phyloP scores from a whole-genome alignment of 441 rosid genomes.

The Manihot esculenta region DNA sequence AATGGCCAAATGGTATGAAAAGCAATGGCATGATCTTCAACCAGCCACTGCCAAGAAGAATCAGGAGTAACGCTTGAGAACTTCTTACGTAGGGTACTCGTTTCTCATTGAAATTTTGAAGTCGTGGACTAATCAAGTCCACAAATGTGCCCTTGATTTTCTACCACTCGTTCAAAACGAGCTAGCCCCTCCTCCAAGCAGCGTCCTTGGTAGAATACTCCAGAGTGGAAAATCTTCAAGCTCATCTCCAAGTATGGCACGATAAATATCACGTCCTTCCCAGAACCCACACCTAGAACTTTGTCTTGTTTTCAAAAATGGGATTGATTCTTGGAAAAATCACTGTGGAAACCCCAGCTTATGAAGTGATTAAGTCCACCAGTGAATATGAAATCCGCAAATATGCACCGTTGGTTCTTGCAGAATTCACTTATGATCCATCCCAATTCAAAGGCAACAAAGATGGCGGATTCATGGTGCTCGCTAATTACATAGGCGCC shows the following conservation, averaged over 20 bases:
- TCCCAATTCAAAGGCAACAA: constrained; percentile 57
- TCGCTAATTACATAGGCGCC: constrained; percentile 88
- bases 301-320: constrained; percentile 38
- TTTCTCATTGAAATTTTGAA: neutral
- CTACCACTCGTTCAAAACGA: constrained; percentile 24
- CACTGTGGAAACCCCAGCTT: constrained; percentile 68
- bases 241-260: too few relatives aligned
- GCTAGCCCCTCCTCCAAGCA: constrained; percentile 14
- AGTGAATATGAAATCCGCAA: constrained; percentile 77
- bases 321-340: constrained; percentile 79
- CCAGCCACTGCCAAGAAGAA: too few relatives aligned
- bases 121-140: constrained; percentile 40
- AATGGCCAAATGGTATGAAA: too few relatives aligned
- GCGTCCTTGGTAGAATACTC: neutral
- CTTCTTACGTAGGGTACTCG: too few relatives aligned
- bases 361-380: constrained; percentile 45
- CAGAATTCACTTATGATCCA: constrained; percentile 73
- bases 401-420: constrained; percentile 60
- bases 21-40: too few relatives aligned
- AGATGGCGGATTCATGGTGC: constrained; percentile 73
- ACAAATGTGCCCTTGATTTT: constrained; percentile 11
- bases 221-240: neutral
- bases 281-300: too few relatives aligned
- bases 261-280: too few relatives aligned
- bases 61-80: too few relatives aligned